Conservation (phyloP, 2,329 filamentous ascomycete species). For the Dichotomopilus funicola region DNA sequence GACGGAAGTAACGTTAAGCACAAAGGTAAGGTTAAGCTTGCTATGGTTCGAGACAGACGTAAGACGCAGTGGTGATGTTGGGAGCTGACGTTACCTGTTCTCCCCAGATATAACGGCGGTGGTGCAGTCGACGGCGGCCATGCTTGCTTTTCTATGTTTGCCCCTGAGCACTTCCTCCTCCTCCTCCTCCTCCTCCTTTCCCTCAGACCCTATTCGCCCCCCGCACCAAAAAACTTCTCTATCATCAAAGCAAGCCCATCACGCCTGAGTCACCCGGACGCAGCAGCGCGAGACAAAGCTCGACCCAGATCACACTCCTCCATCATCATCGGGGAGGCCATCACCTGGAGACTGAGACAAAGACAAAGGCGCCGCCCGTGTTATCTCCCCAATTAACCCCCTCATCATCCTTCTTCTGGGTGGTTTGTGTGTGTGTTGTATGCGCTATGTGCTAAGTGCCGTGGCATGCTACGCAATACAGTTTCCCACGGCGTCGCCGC, state of each 20-base stretch:
- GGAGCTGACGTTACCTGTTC: too few relatives aligned
- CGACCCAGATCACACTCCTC: neutral
- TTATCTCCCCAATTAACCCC: too few relatives aligned
- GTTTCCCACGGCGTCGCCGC: conserved; percentile 3
- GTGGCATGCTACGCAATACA: conserved; percentile 1
- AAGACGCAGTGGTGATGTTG: neutral
- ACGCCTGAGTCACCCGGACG: conserved; percentile 19
- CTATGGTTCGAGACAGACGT: neutral
- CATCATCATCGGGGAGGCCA: conserved; percentile 3
- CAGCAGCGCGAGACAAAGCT: conserved; percentile 22
- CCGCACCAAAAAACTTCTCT: conserved; percentile 15
- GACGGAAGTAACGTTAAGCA: neutral
- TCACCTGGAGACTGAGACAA: neutral
- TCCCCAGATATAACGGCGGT: neutral
- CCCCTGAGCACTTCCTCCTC: neutral
- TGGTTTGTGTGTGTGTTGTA: too few relatives aligned
- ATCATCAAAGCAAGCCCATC: conserved; percentile 16
- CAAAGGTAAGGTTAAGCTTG: too few relatives aligned
- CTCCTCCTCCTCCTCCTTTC: conserved; percentile 4
- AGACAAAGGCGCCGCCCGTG: neutral
- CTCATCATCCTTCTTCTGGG: too few relatives aligned
- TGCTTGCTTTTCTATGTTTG: neutral
- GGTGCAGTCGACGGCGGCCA: conserved; percentile 5
- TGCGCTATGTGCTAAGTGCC: neutral
- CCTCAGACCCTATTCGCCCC: conserved; percentile 12